Evolutionary conservation across 495 filamentous ascomycete genomes (phyloP), one percentile per base, ranked within the genome.

Genomic region (Choiromyces venosus): DNA sequence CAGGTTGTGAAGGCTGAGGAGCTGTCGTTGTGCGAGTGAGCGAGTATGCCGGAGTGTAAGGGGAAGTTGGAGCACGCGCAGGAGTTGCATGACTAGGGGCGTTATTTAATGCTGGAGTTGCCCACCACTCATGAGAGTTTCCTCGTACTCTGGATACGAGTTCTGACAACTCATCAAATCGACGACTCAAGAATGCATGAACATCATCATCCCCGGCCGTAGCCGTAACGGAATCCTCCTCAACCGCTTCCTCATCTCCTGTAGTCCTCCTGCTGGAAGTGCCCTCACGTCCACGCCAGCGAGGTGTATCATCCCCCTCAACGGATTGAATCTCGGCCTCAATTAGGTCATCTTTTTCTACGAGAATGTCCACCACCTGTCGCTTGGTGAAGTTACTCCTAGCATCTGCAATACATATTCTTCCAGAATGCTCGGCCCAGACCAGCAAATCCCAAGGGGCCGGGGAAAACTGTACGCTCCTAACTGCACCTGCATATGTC

Each of bases 401-500:
- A 35, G 94, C 83, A 84, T 99, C 95, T 4, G 91, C 91, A 65
- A 98, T 85, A 16, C 93, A 94, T 42, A 94, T 87, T 75, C 91
- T 87, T 12, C 92, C 94, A 73, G 89, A 90, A 74, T 96, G 91
- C 83, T 99, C 95, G 33, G 93, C 88, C 93, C 94, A 97, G 36
- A 96, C 91, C 42, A 99, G 85, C 21, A 99, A 87, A 82, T 99
- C 94, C 87, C 90, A 92, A 14, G 94, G 92, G 29, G 91, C 92
- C 3, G 95, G 93, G 0, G 92, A 91, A 81, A 99, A 99, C 35
- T 89, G 86, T 89, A 99, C 94, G 70, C 93, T 91, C 68, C 95
- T 88, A 68, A 99, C 89, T 65, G 95, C 93, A 71, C 96, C 94
- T 29, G 85, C 86, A 65, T 88, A 88, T 29, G 81, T 82, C 70